Conservation (phyloP, 2,329 filamentous ascomycete species). For the Colletotrichum chlorophyti region DNA sequence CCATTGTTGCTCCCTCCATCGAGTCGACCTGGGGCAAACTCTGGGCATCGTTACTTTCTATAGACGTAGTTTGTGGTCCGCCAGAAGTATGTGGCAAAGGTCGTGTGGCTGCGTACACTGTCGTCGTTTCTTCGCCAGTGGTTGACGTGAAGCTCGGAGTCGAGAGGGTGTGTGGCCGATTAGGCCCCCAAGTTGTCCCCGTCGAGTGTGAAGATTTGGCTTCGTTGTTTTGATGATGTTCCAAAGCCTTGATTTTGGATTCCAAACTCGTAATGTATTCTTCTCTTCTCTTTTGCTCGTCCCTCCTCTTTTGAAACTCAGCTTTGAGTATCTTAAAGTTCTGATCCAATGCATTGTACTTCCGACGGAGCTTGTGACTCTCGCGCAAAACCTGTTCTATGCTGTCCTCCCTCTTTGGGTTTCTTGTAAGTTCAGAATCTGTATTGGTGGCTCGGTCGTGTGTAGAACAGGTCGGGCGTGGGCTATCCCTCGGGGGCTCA, state of each 20-base stretch:
- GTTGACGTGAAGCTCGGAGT: slow-evolving; percentile 24
- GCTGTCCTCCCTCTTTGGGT: not conserved
- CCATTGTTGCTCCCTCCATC: slow-evolving; percentile 6
- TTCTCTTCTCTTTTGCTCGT: slow-evolving; percentile 52
- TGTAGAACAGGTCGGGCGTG: not conserved
- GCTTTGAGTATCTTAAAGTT: slow-evolving; percentile 50
- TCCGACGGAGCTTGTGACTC: slow-evolving; percentile 43
- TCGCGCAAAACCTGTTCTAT: slow-evolving; percentile 8
- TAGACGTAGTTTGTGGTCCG: not conserved
- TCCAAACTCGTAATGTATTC: slow-evolving; percentile 51
- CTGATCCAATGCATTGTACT: slow-evolving; percentile 47
- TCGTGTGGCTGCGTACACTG: not conserved
- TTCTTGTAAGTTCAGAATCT: not conserved
- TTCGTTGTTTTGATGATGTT: slow-evolving; percentile 41
- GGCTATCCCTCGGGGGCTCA: slow-evolving; percentile 2
- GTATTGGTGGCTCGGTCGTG: slow-evolving; percentile 18
- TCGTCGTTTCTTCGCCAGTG: not conserved
- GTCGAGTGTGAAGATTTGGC: not conserved
- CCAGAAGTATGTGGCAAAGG: not conserved
- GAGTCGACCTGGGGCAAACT: not conserved
- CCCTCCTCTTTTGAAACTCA: slow-evolving; percentile 47
- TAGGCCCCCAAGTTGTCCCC: not conserved
- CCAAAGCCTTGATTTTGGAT: slow-evolving; percentile 49
- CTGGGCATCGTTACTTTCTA: not conserved
- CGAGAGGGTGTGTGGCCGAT: not conserved